Base-by-base conservation (phyloP, 2,329 filamentous ascomycete genomes). In the Arthrobotrys sinensis region DNA sequence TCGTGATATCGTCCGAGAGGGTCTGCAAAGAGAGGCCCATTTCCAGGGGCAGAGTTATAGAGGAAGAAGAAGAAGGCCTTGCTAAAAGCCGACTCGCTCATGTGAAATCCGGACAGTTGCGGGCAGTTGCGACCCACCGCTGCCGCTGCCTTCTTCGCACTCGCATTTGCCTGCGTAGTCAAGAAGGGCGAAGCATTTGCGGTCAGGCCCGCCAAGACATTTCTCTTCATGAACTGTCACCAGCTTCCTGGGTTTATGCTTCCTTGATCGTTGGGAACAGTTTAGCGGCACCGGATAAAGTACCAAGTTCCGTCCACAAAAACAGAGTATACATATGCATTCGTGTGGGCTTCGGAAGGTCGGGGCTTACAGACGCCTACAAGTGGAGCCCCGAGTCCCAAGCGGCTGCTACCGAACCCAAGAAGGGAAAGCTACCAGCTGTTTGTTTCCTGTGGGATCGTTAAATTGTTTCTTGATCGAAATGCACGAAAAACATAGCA, bases 121-220 rank as follows among this genome's bases (percentile, higher is more conserved):
- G 32, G 53, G 36, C 36, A 45, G 4, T 16, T 63, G 8, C 7
- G 36, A 36, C 40, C 60, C 60, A 50, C 62, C 24, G 40, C 14
- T 21, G 11, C 55, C 24, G 36, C 34, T 43, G 55, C 45, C 45
- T 48, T 32, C 46, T 19, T 70, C 36, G 32, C 53, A 36, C 11
- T 64, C 55, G 67, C 34, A 60, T 71, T 71, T 21, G 67, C 45
- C 43, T 71, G 55, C 67, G 67, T 71, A 45, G 16, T 16, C 55
- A 21, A 55, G 43, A 53, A 40, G 67, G 67, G 67, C 67, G 67
- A 71, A 71, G 67, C 46, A 53, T 64, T 64, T 46, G 36, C 34
- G 34, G 38, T 34, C 65, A 32, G 52, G 52, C 53, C 40, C 16
- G 66, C 66, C 66, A 60, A 70, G 66, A 36, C n/a, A 14, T 36